A percentile compares a stretch with the other conserved stretches of the same genome.
These are phyloP conservation scores for Cladosporium sphaerospermum DNA, from an alignment of 2,329 filamentous ascomycete genomes.

Conservation along the genomic window DNA sequence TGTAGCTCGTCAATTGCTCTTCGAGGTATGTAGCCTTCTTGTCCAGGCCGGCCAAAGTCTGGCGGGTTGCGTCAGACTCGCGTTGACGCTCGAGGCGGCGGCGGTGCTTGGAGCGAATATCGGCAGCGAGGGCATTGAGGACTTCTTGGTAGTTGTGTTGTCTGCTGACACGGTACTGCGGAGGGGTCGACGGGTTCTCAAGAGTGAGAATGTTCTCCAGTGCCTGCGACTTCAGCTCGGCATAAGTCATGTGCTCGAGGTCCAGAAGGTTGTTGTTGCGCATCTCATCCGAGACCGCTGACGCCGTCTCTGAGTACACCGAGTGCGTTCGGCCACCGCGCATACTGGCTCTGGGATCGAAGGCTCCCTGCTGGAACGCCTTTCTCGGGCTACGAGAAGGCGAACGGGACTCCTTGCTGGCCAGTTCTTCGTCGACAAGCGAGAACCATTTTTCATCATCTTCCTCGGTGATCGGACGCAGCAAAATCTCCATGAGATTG, in stretches of 20 bases:
- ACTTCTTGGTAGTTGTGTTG: conserved; percentile 94
- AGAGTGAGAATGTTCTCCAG: conserved; percentile 89
- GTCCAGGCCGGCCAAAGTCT: conserved; percentile 68
- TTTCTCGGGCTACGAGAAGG: conserved; percentile 15
- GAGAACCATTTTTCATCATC: conserved; percentile 85
- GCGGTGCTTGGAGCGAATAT: conserved; percentile 95
- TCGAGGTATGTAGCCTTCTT: conserved; percentile 90
- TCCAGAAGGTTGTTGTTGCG: conserved; percentile 58
- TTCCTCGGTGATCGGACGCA: conserved; percentile 78
- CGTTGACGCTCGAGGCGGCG: conserved; percentile 84
- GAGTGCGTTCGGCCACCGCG: conserved; percentile 25
- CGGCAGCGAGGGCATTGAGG: conserved; percentile 92
- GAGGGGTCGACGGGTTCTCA: conserved; percentile 55
- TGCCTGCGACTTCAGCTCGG: conserved; percentile 85
- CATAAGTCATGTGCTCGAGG: conserved; percentile 81
- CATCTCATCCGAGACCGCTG: conserved; percentile 28
- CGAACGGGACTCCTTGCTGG: conserved; percentile 27
- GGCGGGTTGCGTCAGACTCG: conserved; percentile 76
- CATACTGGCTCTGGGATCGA: conserved; percentile 27
- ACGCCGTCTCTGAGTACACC: conserved; percentile 38
- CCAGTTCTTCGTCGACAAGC: conserved; percentile 76
- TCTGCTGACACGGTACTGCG: conserved; percentile 67
- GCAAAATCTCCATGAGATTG: conserved; percentile 90
- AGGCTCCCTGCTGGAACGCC: conserved; percentile 15
- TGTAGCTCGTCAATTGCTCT: conserved; percentile 92